phyloP scores from a whole-genome alignment of 331 rosid genomes.

The Cucumis variabilis region DNA sequence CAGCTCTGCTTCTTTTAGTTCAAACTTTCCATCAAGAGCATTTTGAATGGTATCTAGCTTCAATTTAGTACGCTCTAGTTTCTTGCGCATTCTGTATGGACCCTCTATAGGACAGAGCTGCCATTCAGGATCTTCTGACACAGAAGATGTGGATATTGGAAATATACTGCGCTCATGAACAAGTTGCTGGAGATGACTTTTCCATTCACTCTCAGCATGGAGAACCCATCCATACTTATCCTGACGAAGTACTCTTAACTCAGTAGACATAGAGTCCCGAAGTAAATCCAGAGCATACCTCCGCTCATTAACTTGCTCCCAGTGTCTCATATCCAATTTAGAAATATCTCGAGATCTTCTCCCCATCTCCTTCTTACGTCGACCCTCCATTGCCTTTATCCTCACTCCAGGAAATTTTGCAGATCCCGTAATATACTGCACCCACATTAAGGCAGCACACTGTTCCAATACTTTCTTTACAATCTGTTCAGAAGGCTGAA shows the following conservation, averaged over 20 bases:
- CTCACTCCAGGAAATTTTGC: conserved; percentile 97
- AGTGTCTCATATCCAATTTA: conserved; percentile 82
- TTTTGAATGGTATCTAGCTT: conserved; percentile 81
- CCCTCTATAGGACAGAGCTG: conserved; percentile 99
- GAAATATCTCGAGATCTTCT: conserved; percentile 84
- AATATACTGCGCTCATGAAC: conserved; percentile 97
- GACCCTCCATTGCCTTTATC: conserved; percentile 94
- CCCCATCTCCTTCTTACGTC: conserved; percentile 93
- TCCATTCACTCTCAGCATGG: conserved; percentile 99
- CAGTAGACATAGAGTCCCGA: conserved; percentile 95
- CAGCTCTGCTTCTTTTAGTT: conserved; percentile 57
- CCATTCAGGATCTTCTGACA: conserved; percentile 78
- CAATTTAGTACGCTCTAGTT: conserved; percentile 85
- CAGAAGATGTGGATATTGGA: conserved; percentile 66
- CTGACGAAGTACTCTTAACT: conserved; percentile 97
- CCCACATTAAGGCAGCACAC: conserved; percentile 97
- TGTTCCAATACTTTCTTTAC: conserved; percentile 90
- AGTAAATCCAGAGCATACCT: conserved; percentile 95
- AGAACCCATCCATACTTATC: conserved; percentile 99
- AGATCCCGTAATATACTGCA: conserved; percentile 92
- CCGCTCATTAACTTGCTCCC: conserved; percentile 96
- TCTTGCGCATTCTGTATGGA: conserved; percentile 98
- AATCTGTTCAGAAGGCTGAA: conserved; percentile 64
- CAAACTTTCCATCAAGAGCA: conserved; percentile 83
- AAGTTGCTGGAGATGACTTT: conserved; percentile 93